phyloP scores from a whole-genome alignment of 169 alveolate species.

The Plasmodium coatneyi region DNA sequence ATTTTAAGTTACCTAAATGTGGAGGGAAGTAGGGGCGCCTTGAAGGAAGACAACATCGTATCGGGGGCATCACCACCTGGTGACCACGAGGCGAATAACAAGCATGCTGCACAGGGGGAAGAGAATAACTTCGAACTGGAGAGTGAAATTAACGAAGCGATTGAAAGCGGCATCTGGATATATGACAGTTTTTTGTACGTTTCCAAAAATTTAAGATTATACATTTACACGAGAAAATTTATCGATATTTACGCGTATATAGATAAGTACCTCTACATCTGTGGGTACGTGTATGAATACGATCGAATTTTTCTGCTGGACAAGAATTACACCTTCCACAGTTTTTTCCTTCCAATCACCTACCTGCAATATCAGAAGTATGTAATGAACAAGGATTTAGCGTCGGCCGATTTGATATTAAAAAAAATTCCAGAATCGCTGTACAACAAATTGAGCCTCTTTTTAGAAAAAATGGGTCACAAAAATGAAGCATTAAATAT shows the following conservation, averaged over 20 bases:
- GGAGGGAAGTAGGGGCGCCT: neutral
- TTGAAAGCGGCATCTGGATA: conserved; percentile 89
- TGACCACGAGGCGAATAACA: neutral
- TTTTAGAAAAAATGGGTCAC: conserved; percentile 91
- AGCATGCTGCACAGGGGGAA: conserved; percentile 57
- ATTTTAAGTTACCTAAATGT: conserved; percentile 76
- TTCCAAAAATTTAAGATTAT: conserved; percentile 83
- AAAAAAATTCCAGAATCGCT: conserved; percentile 83
- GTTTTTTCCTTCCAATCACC: conserved; percentile 76
- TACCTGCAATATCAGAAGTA: conserved; percentile 83
- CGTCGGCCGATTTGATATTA: conserved; percentile 84
- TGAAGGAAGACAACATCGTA: neutral
- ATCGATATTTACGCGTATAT: conserved; percentile 87
- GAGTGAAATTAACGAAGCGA: conserved; percentile 80
- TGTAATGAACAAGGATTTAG: conserved; percentile 77
- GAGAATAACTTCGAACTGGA: conserved; percentile 78
- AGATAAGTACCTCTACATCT: conserved; percentile 82
- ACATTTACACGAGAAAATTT: conserved; percentile 84
- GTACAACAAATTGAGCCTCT: conserved; percentile 91
- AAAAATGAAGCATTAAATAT: conserved; percentile 91
- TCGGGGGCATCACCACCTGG: neutral
- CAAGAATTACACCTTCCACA: conserved; percentile 79
- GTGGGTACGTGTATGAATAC: conserved; percentile 87
- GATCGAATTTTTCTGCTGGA: conserved; percentile 83
- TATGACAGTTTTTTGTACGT: conserved; percentile 86